Base-by-base conservation (phyloP, 2,329 filamentous ascomycete genomes). In the Penicillium sp. region DNA sequence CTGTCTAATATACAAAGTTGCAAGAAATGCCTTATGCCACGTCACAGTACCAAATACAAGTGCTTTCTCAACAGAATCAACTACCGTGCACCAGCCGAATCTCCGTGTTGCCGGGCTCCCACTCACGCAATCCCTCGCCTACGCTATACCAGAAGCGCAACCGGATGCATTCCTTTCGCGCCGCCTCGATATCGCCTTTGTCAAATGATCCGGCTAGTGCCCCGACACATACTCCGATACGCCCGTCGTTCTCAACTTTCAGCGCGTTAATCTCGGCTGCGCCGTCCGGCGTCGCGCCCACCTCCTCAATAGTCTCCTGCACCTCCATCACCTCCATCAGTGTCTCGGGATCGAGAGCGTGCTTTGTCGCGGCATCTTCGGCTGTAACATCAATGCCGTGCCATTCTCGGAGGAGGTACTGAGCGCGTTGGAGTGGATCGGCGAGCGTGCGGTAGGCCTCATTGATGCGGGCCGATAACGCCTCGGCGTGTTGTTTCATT, bases 81-180 rank as follows among this genome's bases (percentile, higher is more conserved):
- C 45, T 55, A 23, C 49, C 48, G 74, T 85, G 82, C 56, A 80
- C 71, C 61, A 85, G 61, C 42, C 80, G 73, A 52, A 84, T 78
- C 58, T 79, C 67, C 31, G 64, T 70, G 75, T 84, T 87, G 5
- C 90, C 92, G 64, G 79, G 84, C 78, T 96, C 90, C 92, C 93
- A 96, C 57, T 86, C 83, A 68, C 87, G 79, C 65, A 96, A 76
- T 43, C 85, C 88, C 71, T 95, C 88, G 57, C 85, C 81, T 56
- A 97, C 86, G 73, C 92, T 96, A 51, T 88, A 81, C 93, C 93
- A 96, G 76, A 96, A 97, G 70, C 90, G 79, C 75, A 96, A 73
- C 70, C 82, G 79, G 1, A 96, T 85, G 42, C 86, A 85, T 80
- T 95, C 90, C 55, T 69, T 73, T 73, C 82, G 85, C 15, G 91